Percentiles rank a stretch among this genome's conserved stretches.
Evolutionary conservation across 2,329 filamentous ascomycete genomes (phyloP).

Genomic region (Penicillium sp.): DNA sequence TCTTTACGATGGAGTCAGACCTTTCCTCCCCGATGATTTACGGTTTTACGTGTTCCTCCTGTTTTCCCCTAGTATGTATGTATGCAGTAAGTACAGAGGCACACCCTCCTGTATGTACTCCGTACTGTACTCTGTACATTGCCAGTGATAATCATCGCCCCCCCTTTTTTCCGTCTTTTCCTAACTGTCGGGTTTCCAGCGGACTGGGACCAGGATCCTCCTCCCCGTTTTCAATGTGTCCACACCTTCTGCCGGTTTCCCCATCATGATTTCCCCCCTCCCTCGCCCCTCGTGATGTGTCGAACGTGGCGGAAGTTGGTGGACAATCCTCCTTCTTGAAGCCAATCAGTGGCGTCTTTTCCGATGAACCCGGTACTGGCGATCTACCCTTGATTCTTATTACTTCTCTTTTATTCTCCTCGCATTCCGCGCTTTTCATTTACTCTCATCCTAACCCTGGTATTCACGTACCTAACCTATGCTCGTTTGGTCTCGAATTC

Average conservation of each 20-base stretch:
- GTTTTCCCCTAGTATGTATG: neutral
- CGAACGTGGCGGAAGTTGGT: slow-evolving; percentile 34
- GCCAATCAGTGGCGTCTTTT: slow-evolving; percentile 20
- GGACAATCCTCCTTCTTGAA: slow-evolving; percentile 9
- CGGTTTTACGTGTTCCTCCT: neutral
- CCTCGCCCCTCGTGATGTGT: slow-evolving; percentile 31
- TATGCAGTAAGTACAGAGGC: neutral
- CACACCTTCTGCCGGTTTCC: slow-evolving; percentile 10
- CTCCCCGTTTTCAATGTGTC: slow-evolving; percentile 18
- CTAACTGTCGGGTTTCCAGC: slow-evolving; percentile 20
- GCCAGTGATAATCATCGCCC: slow-evolving; percentile 19
- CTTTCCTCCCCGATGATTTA: slow-evolving; percentile 16
- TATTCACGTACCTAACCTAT: slow-evolving; percentile 1
- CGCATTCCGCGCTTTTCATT: neutral
- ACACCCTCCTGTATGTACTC: neutral
- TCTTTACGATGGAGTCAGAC: slow-evolving; percentile 22
- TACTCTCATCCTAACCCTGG: neutral
- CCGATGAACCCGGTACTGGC: slow-evolving; percentile 8
- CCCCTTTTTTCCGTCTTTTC: slow-evolving; percentile 16
- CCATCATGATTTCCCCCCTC: slow-evolving; percentile 9
- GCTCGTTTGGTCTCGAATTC: neutral
- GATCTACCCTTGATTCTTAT: slow-evolving; percentile 6
- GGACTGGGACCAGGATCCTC: slow-evolving; percentile 17
- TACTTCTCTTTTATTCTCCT: neutral
- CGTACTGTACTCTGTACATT: neutral